Evolutionary conservation across 2,329 filamentous ascomycete genomes (phyloP), one percentile per base, ranked within the genome.

Genomic region (Ceratocystis variospora): DNA sequence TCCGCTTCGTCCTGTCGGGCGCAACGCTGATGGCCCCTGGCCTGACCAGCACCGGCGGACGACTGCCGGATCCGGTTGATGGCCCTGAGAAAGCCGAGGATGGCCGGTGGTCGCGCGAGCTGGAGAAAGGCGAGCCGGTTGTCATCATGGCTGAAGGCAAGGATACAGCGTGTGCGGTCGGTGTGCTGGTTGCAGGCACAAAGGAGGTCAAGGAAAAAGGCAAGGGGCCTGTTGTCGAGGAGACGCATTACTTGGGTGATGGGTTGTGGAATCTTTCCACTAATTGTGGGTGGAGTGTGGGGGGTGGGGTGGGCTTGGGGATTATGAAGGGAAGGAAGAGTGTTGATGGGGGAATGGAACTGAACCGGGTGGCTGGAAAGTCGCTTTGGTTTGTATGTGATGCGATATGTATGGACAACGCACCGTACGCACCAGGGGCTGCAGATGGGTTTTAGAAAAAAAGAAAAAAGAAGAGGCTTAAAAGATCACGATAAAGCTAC

Each of bases 21-120:
- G 94, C 94, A 0, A 90, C 93, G 15, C 86, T 99, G 69, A 99
- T 99, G 94, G 93, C 91, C 1, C 94, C 94, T 0, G 94, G 94
- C 0, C 76, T 99, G 71, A 99, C 94, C 33, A 90, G 86, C 22
- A 77, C 85, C 0, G 94, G 94, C 0, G 94, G 94, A 0, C 76
- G 89, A 61, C 76, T 99, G 72, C 94, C 94, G 0, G 78, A 83
- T 69, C 75, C 77, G 5, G 70, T 69, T 1, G 76, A 78, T 3
- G 76, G 77, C 69, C 77, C 75, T 3, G 74, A 76, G 59, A 72
- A 75, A 2, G 79, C 80, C 55, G 78, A 75, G 33, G 80, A 84
- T 1, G 82, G 81, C 0, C 73, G 77, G 67, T 85, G 79, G 85
- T 84, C 79, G 71, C 74, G 82, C 63, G 90, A 94, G 74, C 74